Conservation (phyloP, 495 filamentous ascomycete genomes). For the Daldinia vernicosa region DNA sequence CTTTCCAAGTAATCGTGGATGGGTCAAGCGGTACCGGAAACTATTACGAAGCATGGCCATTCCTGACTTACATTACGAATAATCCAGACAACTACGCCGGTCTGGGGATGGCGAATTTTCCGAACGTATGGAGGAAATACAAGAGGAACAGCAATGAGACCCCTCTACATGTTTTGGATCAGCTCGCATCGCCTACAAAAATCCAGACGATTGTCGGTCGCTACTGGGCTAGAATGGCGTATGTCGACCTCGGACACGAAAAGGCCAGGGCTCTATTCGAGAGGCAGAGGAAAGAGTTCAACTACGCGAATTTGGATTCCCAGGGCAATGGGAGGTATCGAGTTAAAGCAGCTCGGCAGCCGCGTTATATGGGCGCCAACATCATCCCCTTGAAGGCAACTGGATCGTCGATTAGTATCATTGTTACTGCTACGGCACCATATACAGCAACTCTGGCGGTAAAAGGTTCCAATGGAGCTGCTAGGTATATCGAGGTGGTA, state of each 20-base stretch:
- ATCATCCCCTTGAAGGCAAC: conserved; percentile 54
- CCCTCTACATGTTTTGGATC: conserved; percentile 53
- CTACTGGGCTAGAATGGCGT: conserved; percentile 60
- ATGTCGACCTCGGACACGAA: conserved; percentile 54
- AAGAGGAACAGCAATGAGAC: conserved; percentile 56
- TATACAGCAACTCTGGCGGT: conserved; percentile 51
- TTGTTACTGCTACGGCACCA: conserved; percentile 42
- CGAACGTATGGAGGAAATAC: conserved; percentile 53
- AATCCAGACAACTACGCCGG: conserved; percentile 55
- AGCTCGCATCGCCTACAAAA: conserved; percentile 40
- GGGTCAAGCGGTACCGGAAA: conserved; percentile 48
- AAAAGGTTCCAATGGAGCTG: conserved; percentile 41
- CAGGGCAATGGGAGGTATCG: conserved; percentile 50
- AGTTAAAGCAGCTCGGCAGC: conserved; percentile 53
- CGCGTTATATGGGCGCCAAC: conserved; percentile 58
- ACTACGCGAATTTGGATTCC: conserved; percentile 54
- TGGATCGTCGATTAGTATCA: conserved; percentile 41
- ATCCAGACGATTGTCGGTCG: conserved; percentile 54
- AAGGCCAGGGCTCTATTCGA: conserved; percentile 49
- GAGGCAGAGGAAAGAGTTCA: conserved; percentile 45
- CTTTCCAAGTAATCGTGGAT: conserved; percentile 56
- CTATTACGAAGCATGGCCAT: conserved; percentile 53
- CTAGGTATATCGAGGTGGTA: conserved; percentile 44
- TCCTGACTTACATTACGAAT: conserved; percentile 53
- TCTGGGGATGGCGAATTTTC: conserved; percentile 49